Evolutionary conservation across 257 asterid species (phyloP), one percentile per base, ranked within the genome.

Genomic region (Nyctanthes arbortristis): DNA sequence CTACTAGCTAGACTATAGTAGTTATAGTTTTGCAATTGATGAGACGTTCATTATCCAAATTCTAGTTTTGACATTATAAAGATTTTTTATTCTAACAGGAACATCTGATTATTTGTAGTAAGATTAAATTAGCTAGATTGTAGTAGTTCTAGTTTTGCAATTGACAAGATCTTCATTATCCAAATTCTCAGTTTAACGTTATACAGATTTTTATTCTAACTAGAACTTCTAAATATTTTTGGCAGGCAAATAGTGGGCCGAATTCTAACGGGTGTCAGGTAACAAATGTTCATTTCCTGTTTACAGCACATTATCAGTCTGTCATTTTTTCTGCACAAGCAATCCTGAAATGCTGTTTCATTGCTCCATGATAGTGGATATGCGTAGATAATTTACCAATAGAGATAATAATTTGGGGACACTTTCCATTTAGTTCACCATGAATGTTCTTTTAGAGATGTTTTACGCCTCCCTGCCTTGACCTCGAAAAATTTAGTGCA

Each of bases 171-270:
- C 31, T 33, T 28, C 73, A 47, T 57, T 5, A 10, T 67, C 20
- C 31, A 28, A n/a, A 12, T 9, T 54, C 37, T 32, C 7, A 16
- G 40, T 59, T 7, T 33, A 32, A 13, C 18, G 28, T 22, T 5
- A 16, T 66, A 4, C 30, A 37, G 33, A n/a, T 27, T 71, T 30
- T 54, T 58, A 16, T 39, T 36, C 63, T 70, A 16, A 74, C 56
- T 13, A 28, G 25, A 40, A 34, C 24, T 1, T 30, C 32, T 63
- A 39, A 35, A 40, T 72, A 43, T 35, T 72, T n/a, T 73, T 77
- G 73, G 78, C 97, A 93, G 98, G 98, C 98, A 76, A 93, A 93
- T 71, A 93, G 95, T 58, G 98, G 96, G 60, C 93, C 88, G 34
- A 80, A 83, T 72, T 71, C 96, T 28, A 90, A 93, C 68, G 98